Conservation (phyloP, 345 rosid genomes). For the Camelina hispida region DNA sequence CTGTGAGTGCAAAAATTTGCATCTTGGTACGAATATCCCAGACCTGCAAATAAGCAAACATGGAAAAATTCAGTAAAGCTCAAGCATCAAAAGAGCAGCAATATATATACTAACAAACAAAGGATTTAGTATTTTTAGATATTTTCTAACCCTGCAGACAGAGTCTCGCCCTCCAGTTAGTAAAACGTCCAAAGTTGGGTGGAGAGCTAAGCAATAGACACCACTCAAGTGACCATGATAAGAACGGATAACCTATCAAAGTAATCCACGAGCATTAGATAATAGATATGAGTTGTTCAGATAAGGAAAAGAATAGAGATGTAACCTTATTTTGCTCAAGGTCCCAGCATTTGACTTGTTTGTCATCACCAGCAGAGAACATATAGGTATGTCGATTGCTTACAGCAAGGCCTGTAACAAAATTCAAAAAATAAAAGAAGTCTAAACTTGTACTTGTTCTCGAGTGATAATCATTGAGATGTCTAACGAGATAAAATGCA, state of each 20-base stretch:
- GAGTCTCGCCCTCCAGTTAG: constrained; percentile 99
- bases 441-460: neutral
- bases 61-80: constrained; percentile 27
- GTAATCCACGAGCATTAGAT: constrained; percentile 15
- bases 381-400: constrained; percentile 88
- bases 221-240: constrained; percentile 99
- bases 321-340: constrained; percentile 98
- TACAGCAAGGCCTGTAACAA: constrained; percentile 82
- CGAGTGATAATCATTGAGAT: neutral
- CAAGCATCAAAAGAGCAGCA: constrained; percentile 8
- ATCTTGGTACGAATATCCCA: constrained; percentile 98
- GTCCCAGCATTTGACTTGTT: constrained; percentile 99
- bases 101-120: neutral
- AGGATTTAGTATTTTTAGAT: neutral
- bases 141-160: constrained; percentile 83
- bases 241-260: constrained; percentile 80
- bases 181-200: constrained; percentile 87
- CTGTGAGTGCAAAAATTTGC: constrained; percentile 95
- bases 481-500: constrained; percentile 8
- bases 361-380: constrained; percentile 99
- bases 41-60: constrained; percentile 62
- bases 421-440: neutral
- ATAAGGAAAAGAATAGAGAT: constrained; percentile 20
- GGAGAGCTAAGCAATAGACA: constrained; percentile 98
- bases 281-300: neutral